Conservation (phyloP, 768 basidiomycete species). For the Amanita fuliginea region DNA sequence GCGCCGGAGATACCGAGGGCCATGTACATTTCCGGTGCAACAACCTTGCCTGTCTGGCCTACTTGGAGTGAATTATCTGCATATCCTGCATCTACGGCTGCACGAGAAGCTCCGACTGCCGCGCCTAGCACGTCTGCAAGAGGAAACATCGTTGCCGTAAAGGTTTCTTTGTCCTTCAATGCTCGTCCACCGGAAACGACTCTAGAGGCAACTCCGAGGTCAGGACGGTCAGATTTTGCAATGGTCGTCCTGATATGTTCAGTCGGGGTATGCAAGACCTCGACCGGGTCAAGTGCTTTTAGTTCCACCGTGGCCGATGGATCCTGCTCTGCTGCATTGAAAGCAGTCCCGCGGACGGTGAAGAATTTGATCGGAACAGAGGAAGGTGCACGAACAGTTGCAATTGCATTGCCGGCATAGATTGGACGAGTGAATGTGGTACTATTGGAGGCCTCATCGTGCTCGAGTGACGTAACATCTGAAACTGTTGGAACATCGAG, state of each 20-base stretch:
- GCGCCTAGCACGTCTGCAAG: constrained; percentile 90
- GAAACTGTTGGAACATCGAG: constrained; percentile 89
- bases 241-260: constrained; percentile 65
- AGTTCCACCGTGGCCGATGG: constrained; percentile 41
- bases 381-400: constrained; percentile 76
- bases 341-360: constrained; percentile 89
- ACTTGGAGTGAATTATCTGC: constrained; percentile 97
- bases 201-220: constrained; percentile 75
- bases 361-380: constrained; percentile 83
- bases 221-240: constrained; percentile 86
- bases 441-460: constrained; percentile 56
- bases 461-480: constrained; percentile 76
- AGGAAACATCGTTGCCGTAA: constrained; percentile 75
- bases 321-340: constrained; percentile 55
- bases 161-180: constrained; percentile 91
- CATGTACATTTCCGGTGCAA: constrained; percentile 93
- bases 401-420: constrained; percentile 96
- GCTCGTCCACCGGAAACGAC: constrained; percentile 95
- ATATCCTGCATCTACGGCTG: constrained; percentile 97
- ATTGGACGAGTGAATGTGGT: constrained; percentile 91
- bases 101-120: constrained; percentile 95
- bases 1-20: constrained; percentile 97
- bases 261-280: constrained; percentile 44
- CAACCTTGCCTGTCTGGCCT: constrained; percentile 99
- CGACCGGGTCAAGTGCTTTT: constrained; percentile 51